Evolutionary conservation across 1,284 basidiomycete genomes (phyloP).

Genomic region (Waitea zeae): DNA sequence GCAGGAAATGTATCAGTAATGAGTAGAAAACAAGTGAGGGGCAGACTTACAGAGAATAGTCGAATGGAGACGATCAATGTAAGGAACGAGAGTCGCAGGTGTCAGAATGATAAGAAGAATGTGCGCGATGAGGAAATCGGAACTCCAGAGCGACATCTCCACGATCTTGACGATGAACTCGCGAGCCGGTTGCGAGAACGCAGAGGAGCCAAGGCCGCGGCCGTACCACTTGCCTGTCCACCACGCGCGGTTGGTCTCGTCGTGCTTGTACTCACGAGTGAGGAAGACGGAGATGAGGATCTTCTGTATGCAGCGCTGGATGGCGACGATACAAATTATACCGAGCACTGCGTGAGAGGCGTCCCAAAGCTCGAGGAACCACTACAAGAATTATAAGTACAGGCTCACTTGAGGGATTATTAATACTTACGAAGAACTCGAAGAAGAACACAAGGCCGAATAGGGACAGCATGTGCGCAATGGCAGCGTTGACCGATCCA

Average conservation of each 20-base stretch:
- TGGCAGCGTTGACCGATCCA: constrained; percentile 77
- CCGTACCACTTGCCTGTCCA: constrained; percentile 99
- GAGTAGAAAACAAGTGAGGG: constrained; percentile 7
- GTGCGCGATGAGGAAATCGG: constrained; percentile 76
- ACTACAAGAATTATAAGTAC: constrained; percentile 43
- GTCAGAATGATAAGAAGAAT: constrained; percentile 76
- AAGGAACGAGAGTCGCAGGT: constrained; percentile 74
- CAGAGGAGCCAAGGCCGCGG: constrained; percentile 72
- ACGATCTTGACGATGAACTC: constrained; percentile 96
- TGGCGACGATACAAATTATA: constrained; percentile 68
- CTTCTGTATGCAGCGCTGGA: constrained; percentile 87
- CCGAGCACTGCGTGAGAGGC: constrained; percentile 86
- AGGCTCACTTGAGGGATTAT: too few species aligned
- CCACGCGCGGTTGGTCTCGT: constrained; percentile 94
- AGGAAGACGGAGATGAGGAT: constrained; percentile 85
- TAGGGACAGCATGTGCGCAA: constrained; percentile 70
- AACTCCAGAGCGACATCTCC: constrained; percentile 89
- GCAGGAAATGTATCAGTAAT: constrained; percentile 4
- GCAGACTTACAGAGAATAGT: constrained; percentile 65
- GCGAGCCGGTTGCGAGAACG: constrained; percentile 85
- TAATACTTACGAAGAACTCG: constrained; percentile 82
- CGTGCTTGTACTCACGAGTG: constrained; percentile 90
- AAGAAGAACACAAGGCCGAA: constrained; percentile 81
- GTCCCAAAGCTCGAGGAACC: constrained; percentile 97
- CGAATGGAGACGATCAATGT: constrained; percentile 75